phyloP scores from a whole-genome alignment of 2,329 filamentous ascomycete species.

The Colletotrichum sp. region DNA sequence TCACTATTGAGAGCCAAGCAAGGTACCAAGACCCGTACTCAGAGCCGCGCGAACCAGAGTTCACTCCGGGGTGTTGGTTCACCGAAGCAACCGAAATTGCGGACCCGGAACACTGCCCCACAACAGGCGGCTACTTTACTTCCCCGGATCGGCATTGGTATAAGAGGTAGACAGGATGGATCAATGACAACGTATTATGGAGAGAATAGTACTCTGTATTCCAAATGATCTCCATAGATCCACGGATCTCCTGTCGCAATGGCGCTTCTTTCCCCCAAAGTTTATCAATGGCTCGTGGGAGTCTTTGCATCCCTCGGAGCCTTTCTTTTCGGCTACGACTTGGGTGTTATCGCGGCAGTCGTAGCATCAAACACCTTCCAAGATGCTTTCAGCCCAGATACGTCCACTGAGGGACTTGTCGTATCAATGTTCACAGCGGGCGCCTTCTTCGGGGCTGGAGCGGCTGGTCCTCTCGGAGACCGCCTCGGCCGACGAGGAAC shows the following conservation, averaged over 20 bases:
- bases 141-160: constrained; percentile 9
- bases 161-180: neutral
- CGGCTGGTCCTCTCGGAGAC: constrained; percentile 80
- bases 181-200: neutral
- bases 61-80: neutral
- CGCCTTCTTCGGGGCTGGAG: constrained; percentile 80
- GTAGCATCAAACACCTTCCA: constrained; percentile 55
- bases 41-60: constrained; percentile 8
- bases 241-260: neutral
- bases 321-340: constrained; percentile 82
- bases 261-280: constrained; percentile 7
- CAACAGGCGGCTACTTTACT: neutral
- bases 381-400: constrained; percentile 44
- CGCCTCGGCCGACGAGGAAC: constrained; percentile 75
- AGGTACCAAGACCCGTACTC: neutral
- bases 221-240: neutral
- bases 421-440: constrained; percentile 78
- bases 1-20: constrained; percentile 6
- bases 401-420: constrained; percentile 53
- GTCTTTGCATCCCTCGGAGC: constrained; percentile 74
- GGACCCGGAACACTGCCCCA: neutral
- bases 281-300: constrained; percentile 61
- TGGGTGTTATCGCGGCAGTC: constrained; percentile 72
- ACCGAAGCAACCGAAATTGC: constrained; percentile 10
- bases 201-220: neutral